These are phyloP conservation scores for Neurospora sp. DNA, from an alignment of 495 filamentous ascomycete species.

Conservation along the genomic window DNA sequence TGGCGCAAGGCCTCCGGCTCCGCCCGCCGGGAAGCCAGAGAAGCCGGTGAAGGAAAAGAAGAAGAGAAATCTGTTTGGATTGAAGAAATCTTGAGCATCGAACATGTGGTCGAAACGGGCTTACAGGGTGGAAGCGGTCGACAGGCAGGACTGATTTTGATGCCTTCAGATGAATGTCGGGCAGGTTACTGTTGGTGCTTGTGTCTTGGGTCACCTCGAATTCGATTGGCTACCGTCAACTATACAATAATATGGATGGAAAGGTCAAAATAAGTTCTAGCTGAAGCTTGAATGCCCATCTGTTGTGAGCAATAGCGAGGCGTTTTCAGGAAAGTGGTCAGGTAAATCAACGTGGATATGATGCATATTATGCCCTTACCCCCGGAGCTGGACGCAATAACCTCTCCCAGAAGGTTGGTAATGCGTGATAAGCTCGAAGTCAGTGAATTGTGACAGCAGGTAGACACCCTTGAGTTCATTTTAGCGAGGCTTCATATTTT, in stretches of 20 bases:
- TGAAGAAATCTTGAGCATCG: slow-evolving; percentile 36
- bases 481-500: not conserved
- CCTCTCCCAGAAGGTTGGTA: not conserved
- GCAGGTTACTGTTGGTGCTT: not conserved
- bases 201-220: not conserved
- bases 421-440: not conserved
- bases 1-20: slow-evolving; percentile 20
- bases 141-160: not conserved
- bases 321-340: not conserved
- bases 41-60: slow-evolving; percentile 59
- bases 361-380: not conserved
- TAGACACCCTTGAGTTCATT: not conserved
- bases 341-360: not conserved
- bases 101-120: not conserved
- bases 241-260: not conserved
- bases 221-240: not conserved
- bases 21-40: slow-evolving; percentile 31
- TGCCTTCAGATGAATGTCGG: not conserved
- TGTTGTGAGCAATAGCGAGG: not conserved
- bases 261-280: not conserved
- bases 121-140: not conserved
- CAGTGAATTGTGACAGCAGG: not conserved
- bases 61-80: slow-evolving; percentile 68
- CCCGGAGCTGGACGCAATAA: not conserved
- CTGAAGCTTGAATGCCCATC: not conserved